phyloP scores from a whole-genome alignment of 441 rosid species.

The Brassica hybrid region DNA sequence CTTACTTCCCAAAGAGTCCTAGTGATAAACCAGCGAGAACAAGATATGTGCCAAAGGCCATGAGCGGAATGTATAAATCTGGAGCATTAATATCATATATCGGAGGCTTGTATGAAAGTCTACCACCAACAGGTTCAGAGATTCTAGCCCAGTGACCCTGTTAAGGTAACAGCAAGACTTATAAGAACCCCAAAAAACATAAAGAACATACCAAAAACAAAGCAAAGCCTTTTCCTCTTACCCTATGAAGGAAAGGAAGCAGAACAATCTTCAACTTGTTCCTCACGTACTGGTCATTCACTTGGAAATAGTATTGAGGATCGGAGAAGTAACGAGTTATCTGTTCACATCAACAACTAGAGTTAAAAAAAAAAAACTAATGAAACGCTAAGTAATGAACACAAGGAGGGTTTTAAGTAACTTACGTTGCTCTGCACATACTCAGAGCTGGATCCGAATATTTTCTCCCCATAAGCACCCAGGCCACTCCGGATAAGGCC shows the following conservation, averaged over 20 bases:
- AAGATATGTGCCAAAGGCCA: conserved; percentile 93
- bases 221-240: conserved; percentile 36
- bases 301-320: conserved; percentile 98
- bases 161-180: conserved; percentile 19
- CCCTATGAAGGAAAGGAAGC: conserved; percentile 91
- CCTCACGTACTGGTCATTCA: conserved; percentile 92
- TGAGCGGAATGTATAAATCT: conserved; percentile 89
- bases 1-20: conserved; percentile 91
- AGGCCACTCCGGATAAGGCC: conserved; percentile 87
- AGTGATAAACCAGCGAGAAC: conserved; percentile 89
- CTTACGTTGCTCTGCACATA: conserved; percentile 82
- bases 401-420: neutral
- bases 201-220: neutral
- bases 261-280: conserved; percentile 93
- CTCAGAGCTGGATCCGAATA: conserved; percentile 89
- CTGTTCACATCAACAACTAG: conserved; percentile 47
- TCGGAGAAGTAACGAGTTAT: conserved; percentile 88
- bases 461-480: conserved; percentile 91
- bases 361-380: conserved; percentile 12
- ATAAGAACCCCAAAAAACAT: conserved; percentile 17
- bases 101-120: conserved; percentile 94
- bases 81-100: conserved; percentile 93
- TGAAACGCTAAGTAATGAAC: neutral
- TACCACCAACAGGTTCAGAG: conserved; percentile 93
- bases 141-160: conserved; percentile 98